Evolutionary conservation across 768 basidiomycete genomes (phyloP).

Genomic region (Kwoniella dejecticola): DNA sequence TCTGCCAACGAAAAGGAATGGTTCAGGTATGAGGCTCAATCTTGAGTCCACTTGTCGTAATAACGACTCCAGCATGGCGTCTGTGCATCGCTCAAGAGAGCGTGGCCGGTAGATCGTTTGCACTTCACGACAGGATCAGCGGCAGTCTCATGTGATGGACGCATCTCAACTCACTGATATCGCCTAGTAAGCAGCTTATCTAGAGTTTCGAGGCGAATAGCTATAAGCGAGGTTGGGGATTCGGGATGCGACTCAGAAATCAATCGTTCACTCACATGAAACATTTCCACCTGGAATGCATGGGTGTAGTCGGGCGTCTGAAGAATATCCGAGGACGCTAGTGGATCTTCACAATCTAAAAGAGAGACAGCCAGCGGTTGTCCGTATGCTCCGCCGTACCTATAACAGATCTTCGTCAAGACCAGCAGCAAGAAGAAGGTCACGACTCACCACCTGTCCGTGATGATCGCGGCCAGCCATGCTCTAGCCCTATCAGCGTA

Average conservation of each 20-base stretch:
- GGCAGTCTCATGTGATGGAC: background rate
- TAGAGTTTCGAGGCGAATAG: background rate
- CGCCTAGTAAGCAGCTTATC: constrained; percentile 21
- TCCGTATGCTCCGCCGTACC: constrained; percentile 19
- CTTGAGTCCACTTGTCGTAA: constrained; percentile 4
- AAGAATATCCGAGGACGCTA: constrained; percentile 4
- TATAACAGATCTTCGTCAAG: background rate
- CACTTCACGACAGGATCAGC: constrained; percentile 9
- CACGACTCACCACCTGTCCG: constrained; percentile 20
- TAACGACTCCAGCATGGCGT: background rate
- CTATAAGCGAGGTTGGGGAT: background rate
- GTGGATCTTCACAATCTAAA: constrained; percentile 18
- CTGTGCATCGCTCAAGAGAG: constrained; percentile 13
- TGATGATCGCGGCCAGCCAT: constrained; percentile 16
- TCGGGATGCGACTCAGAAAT: too few relatives aligned
- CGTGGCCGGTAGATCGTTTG: constrained; percentile 18
- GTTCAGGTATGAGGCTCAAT: constrained; percentile 1
- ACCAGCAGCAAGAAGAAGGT: background rate
- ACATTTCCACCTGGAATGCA: constrained; percentile 15
- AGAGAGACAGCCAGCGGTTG: constrained; percentile 15
- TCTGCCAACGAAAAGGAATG: constrained; percentile 6
- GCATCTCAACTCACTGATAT: constrained; percentile 13
- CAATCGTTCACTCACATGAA: too few relatives aligned
- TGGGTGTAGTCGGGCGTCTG: constrained; percentile 17
- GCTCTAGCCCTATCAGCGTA: constrained; percentile 19